These are phyloP conservation scores for Sphaerulina vaccinii DNA, from an alignment of 2,329 filamentous ascomycete genomes.

Conservation along the genomic window DNA sequence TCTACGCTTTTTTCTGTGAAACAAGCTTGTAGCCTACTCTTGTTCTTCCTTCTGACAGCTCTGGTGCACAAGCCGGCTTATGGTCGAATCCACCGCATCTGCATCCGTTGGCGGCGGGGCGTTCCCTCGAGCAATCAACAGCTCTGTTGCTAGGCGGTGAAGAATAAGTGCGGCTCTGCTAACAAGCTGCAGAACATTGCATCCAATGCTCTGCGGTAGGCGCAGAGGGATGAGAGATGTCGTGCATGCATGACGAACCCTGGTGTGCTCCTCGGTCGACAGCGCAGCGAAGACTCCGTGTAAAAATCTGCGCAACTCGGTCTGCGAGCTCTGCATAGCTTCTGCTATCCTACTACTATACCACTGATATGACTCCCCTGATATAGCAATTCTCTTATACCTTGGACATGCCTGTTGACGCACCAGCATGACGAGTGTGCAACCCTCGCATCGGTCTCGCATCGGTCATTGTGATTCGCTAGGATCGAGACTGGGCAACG, in stretches of 20 bases:
- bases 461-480: slow-evolving; percentile 9
- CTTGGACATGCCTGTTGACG: slow-evolving; percentile 3
- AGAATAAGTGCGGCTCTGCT: slow-evolving; percentile 9
- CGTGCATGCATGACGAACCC: slow-evolving; percentile 1
- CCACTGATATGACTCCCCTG: no score
- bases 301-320: no score
- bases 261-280: no score
- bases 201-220: neutral
- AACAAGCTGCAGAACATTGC: slow-evolving; percentile 1
- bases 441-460: neutral
- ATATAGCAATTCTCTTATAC: neutral
- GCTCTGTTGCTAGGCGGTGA: slow-evolving; percentile 10
- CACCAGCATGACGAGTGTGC: slow-evolving; percentile 5
- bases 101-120: neutral
- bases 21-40: neutral
- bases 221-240: neutral
- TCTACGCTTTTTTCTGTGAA: no score
- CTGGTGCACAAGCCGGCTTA: neutral
- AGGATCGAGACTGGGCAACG: slow-evolving; percentile 10
- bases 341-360: neutral
- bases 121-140: slow-evolving; percentile 10
- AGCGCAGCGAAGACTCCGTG: no score
- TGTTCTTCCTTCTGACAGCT: neutral
- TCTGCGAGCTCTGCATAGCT: neutral
- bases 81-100: slow-evolving; percentile 2